Conservation (phyloP, 352 stramenopile species). For the Pythium dissimile region DNA sequence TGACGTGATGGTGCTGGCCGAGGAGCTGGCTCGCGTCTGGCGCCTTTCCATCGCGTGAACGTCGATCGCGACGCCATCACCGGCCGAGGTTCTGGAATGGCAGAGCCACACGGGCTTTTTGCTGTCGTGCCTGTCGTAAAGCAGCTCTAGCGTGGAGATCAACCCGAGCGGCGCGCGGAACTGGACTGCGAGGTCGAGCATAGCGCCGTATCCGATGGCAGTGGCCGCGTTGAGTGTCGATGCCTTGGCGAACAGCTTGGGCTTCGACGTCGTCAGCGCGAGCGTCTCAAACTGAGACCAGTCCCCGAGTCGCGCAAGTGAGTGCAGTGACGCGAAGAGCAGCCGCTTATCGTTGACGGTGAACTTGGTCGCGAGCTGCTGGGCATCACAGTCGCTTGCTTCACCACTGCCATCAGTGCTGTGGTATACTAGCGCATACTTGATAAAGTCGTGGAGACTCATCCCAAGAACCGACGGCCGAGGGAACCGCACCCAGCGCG, state of each 20-base stretch:
- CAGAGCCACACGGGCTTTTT: constrained; percentile 52
- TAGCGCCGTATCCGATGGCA: constrained; percentile 62
- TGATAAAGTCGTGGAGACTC: constrained; percentile 52
- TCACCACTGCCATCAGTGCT: constrained; percentile 17
- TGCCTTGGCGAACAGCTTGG: constrained; percentile 40
- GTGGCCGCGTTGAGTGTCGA: constrained; percentile 17
- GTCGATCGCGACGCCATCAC: constrained; percentile 2
- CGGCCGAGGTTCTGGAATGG: constrained; percentile 10
- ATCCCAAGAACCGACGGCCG: constrained; percentile 47
- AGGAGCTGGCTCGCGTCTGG: not conserved
- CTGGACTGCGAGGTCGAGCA: constrained; percentile 60
- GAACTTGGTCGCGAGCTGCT: constrained; percentile 39
- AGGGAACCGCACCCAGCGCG: constrained; percentile 51
- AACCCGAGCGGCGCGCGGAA: constrained; percentile 42
- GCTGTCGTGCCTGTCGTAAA: constrained; percentile 49
- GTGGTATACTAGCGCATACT: constrained; percentile 68
- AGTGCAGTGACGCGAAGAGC: constrained; percentile 48
- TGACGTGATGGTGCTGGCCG: not conserved
- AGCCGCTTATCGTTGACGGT: constrained; percentile 48
- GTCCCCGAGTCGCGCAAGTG: constrained; percentile 38
- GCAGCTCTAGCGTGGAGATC: constrained; percentile 37
- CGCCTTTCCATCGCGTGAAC: not conserved
- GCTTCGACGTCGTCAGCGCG: constrained; percentile 30
- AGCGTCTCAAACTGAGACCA: constrained; percentile 55
- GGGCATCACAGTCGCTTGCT: constrained; percentile 2